Percentiles rank a stretch among this genome's conserved stretches.
These are phyloP conservation scores for Podila verticillata DNA, from an alignment of 192 early-diverging fungal genomes.

Conservation along the genomic window DNA sequence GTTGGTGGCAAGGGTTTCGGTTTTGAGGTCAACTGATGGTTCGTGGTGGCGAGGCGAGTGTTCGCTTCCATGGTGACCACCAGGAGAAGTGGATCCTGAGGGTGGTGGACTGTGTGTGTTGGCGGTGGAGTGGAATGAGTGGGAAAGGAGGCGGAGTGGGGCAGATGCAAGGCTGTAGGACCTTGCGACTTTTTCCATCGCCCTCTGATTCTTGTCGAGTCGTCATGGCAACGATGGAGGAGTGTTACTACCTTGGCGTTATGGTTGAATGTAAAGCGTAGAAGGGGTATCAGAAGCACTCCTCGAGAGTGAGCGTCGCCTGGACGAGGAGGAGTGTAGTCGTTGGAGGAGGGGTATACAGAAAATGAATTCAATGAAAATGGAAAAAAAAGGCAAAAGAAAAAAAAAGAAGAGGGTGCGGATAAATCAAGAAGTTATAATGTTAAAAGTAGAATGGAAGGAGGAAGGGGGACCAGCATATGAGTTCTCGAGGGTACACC, in stretches of 20 bases:
- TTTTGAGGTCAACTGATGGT: neutral
- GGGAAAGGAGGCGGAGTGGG: constrained; percentile 40
- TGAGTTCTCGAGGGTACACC: constrained; percentile 39
- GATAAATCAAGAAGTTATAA: neutral
- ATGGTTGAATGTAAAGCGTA: neutral
- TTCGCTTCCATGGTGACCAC: neutral
- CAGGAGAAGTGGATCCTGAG: constrained; percentile 6
- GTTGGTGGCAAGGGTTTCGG: neutral
- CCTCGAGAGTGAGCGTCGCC: neutral
- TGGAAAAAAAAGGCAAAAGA: neutral
- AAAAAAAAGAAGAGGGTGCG: neutral
- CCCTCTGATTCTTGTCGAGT: constrained; percentile 38
- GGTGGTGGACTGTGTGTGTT: constrained; percentile 11
- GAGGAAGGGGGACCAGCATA: constrained; percentile 9
- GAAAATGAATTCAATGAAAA: neutral
- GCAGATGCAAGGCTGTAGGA: constrained; percentile 43
- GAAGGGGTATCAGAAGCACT: neutral
- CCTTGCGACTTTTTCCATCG: constrained; percentile 30
- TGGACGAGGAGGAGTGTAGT: neutral
- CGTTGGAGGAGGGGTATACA: neutral
- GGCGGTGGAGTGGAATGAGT: constrained; percentile 50
- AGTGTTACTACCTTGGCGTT: neutral
- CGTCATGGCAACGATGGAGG: constrained; percentile 22
- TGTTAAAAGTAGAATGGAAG: neutral
- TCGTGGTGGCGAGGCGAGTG: neutral